phyloP scores from a whole-genome alignment of 257 asterid genomes.

The Lycium ferocissimum region DNA sequence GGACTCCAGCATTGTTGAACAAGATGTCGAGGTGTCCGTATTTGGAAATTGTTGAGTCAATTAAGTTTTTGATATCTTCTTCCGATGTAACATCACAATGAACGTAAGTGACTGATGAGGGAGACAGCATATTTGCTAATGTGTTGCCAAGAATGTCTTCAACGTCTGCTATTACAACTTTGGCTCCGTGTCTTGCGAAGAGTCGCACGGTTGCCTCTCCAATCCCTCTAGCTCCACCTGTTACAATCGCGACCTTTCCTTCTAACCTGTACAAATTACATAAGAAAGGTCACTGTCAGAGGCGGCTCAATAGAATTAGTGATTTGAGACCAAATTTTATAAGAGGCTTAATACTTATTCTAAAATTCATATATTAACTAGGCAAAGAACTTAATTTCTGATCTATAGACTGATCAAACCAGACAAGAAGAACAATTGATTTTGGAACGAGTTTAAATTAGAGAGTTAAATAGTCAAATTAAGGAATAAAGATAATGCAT shows the following conservation, averaged over 20 bases:
- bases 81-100: slow-evolving; percentile 77
- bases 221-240: slow-evolving; percentile 89
- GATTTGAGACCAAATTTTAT: background rate
- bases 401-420: background rate
- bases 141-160: slow-evolving; percentile 59
- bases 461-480: too few species aligned
- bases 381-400: too few species aligned
- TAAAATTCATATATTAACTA: background rate
- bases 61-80: slow-evolving; percentile 52
- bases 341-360: background rate
- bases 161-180: slow-evolving; percentile 70
- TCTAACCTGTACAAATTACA: slow-evolving; percentile 54
- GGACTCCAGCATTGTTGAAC: slow-evolving; percentile 82
- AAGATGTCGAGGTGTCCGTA: slow-evolving; percentile 65
- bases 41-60: slow-evolving; percentile 50
- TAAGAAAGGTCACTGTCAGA: too few species aligned
- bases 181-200: slow-evolving; percentile 72
- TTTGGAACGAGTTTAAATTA: too few species aligned
- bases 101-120: slow-evolving; percentile 45
- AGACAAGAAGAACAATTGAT: background rate
- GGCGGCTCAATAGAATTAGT: background rate
- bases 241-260: slow-evolving; percentile 72
- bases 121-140: slow-evolving; percentile 48
- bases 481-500: too few species aligned
- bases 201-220: slow-evolving; percentile 81